Percentiles rank a stretch among this genome's conserved stretches.
These are phyloP conservation scores for Diaporthe eres DNA, from an alignment of 2,329 filamentous ascomycete species.

Conservation along the genomic window DNA sequence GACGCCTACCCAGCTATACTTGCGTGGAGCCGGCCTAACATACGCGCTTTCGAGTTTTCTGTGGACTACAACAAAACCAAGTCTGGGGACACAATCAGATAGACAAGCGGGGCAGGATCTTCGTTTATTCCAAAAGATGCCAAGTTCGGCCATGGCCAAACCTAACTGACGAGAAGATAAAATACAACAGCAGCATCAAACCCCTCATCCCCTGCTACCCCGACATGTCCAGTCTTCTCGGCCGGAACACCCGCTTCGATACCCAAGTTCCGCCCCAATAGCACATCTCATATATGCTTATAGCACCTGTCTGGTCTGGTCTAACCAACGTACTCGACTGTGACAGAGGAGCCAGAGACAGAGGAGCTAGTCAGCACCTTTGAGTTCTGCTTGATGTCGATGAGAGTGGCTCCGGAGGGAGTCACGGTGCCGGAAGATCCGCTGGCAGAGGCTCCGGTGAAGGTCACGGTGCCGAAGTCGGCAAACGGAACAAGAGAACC, in stretches of 20 bases:
- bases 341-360: slow-evolving; percentile 43
- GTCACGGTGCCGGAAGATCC: slow-evolving; percentile 50
- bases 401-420: slow-evolving; percentile 70
- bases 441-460: slow-evolving; percentile 56
- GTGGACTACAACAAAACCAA: neutral
- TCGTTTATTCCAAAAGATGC: slow-evolving; percentile 11
- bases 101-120: neutral
- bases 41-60: neutral
- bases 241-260: no score
- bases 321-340: slow-evolving; percentile 59
- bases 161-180: neutral
- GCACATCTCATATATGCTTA: neutral
- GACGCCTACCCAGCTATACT: no score
- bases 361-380: slow-evolving; percentile 61
- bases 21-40: neutral
- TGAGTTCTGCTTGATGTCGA: slow-evolving; percentile 76
- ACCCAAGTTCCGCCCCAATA: neutral
- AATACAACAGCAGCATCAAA: neutral
- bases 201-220: neutral
- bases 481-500: slow-evolving; percentile 58
- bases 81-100: neutral
- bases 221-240: neutral
- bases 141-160: neutral
- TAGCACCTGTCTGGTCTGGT: neutral
- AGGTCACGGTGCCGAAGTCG: slow-evolving; percentile 62